phyloP scores from a whole-genome alignment of 768 basidiomycete genomes.

The Trametes cingulata region DNA sequence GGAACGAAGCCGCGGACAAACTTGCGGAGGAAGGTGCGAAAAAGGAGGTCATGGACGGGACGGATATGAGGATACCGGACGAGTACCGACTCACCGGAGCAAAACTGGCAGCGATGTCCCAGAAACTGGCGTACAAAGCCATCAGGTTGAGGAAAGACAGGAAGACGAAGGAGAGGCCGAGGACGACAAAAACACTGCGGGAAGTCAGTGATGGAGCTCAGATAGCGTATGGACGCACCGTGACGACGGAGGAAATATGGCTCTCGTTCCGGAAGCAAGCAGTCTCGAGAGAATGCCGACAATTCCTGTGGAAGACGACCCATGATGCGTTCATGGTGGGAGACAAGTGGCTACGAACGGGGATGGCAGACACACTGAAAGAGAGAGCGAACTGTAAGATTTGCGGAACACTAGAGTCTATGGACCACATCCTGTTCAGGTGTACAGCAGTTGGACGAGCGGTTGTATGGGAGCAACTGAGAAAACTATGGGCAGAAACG shows the following conservation, averaged over 20 bases:
- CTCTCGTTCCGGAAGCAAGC: background rate
- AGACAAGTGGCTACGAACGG: background rate
- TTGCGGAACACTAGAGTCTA: background rate
- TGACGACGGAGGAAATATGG: background rate
- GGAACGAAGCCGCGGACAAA: background rate
- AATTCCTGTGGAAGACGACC: slow-evolving; percentile 3
- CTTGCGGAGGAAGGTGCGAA: background rate
- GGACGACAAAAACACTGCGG: background rate
- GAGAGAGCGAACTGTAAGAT: background rate
- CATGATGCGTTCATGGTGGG: slow-evolving; percentile 7
- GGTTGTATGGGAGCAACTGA: background rate
- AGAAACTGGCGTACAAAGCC: too few species aligned
- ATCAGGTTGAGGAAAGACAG: too few species aligned
- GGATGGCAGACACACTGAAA: background rate
- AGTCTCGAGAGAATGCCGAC: background rate
- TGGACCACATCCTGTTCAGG: slow-evolving; percentile 3
- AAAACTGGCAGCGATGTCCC: too few species aligned
- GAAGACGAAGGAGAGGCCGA: background rate
- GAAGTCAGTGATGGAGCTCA: background rate
- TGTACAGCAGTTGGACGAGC: background rate
- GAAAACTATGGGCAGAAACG: background rate
- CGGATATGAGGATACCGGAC: too few species aligned
- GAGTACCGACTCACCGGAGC: background rate
- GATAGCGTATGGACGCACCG: background rate
- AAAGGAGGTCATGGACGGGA: background rate